Percentiles rank a stretch among this genome's conserved stretches.
These are phyloP conservation scores for Emergomyces pasteurianus DNA, from an alignment of 2,329 filamentous ascomycete genomes.

Conservation along the genomic window DNA sequence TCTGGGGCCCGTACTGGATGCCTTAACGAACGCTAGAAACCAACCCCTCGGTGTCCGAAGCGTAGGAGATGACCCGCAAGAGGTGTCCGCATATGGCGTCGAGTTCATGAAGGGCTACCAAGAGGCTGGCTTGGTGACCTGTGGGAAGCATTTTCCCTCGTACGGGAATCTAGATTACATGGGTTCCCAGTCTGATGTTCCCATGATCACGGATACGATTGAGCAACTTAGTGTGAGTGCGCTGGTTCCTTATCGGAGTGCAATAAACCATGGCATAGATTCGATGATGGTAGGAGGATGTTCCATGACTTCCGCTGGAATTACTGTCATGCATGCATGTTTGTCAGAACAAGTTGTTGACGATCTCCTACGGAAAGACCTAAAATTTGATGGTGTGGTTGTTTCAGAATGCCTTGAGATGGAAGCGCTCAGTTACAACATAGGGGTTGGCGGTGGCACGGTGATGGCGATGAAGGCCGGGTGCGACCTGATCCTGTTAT, in stretches of 20 bases:
- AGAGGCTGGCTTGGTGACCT: conserved; percentile 75
- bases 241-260: conserved; percentile 81
- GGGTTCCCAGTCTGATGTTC: conserved; percentile 80
- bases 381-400: conserved; percentile 82
- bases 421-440: conserved; percentile 89
- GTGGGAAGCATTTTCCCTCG: conserved; percentile 92
- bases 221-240: conserved; percentile 89
- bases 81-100: conserved; percentile 85
- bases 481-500: conserved; percentile 82
- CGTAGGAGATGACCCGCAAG: conserved; percentile 83
- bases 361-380: conserved; percentile 72
- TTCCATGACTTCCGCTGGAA: conserved; percentile 77
- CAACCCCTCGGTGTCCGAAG: conserved; percentile 84
- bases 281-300: conserved; percentile 94
- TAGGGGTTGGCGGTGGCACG: conserved; percentile 91
- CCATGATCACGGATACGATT: conserved; percentile 87
- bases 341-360: conserved; percentile 88
- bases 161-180: conserved; percentile 93
- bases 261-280: conserved; percentile 74
- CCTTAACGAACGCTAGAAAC: conserved; percentile 82
- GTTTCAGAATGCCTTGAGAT: conserved; percentile 95
- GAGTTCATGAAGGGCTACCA: conserved; percentile 87
- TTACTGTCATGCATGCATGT: conserved; percentile 93
- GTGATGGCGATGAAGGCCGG: conserved; percentile 97
- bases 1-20: conserved; percentile 84